These are phyloP conservation scores for Podaxis sp. DNA, from an alignment of 768 basidiomycete genomes.

Conservation along the genomic window DNA sequence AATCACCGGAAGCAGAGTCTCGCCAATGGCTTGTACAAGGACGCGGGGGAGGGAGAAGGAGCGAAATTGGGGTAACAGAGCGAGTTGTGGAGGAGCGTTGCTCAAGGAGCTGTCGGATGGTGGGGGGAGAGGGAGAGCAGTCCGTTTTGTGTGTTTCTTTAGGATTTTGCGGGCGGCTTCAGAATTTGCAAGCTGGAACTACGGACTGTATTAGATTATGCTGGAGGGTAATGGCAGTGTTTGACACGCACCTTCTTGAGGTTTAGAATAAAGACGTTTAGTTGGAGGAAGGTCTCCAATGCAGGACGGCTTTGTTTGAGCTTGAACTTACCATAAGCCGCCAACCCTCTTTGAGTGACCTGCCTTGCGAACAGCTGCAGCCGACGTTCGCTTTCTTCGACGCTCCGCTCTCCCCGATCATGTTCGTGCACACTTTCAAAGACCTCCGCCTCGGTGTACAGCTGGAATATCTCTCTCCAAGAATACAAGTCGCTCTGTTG, in stretches of 20 bases:
- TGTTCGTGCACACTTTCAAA: slow-evolving; percentile 73
- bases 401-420: slow-evolving; percentile 58
- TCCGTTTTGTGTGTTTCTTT: slow-evolving; percentile 92
- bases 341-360: slow-evolving; percentile 52
- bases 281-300: slow-evolving; percentile 63
- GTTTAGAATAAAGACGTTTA: slow-evolving; percentile 78
- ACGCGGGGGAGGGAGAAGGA: slow-evolving; percentile 28
- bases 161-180: slow-evolving; percentile 92
- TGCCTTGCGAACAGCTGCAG: slow-evolving; percentile 59
- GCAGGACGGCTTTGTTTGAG: slow-evolving; percentile 52
- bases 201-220: neutral
- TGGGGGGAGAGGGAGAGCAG: slow-evolving; percentile 74
- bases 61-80: slow-evolving; percentile 9
- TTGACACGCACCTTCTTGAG: slow-evolving; percentile 62
- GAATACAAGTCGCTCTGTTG: slow-evolving; percentile 66
- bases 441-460: slow-evolving; percentile 82
- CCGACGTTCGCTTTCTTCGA: slow-evolving; percentile 66
- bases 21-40: slow-evolving; percentile 79
- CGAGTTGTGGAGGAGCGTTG: slow-evolving; percentile 13
- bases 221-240: neutral
- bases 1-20: slow-evolving; percentile 75
- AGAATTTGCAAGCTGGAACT: slow-evolving; percentile 81
- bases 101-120: slow-evolving; percentile 19
- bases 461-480: slow-evolving; percentile 87
- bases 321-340: slow-evolving; percentile 49